Evolutionary conservation across 225 moss, liverwort and hornwort species (phyloP), one percentile per base, ranked within the genome.

Genomic region (Pseudisothecium myosuroides): DNA sequence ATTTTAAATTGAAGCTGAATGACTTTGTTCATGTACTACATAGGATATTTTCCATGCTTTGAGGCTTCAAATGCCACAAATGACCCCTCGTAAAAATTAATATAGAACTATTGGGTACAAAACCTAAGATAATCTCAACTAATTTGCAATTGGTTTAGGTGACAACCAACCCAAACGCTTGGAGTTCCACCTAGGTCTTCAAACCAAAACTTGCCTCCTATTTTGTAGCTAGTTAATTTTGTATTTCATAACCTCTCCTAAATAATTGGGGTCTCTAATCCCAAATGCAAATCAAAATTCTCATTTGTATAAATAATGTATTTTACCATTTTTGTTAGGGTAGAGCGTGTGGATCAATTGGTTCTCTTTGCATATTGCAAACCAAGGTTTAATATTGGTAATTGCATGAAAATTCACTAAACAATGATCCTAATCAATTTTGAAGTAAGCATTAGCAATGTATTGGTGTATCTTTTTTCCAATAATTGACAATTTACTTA

Each of bases 381-480:
- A 6, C 7, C 0, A 28, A 1, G 12, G 0, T 4, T 13, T 1
- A 23, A 23, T 39, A 13, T n/a, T 23, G 4, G 4, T n/a, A 18
- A 19, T 18, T 29, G 7, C 47, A 7, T 18, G 4, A 74, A 31
- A 47, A 6, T 47, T 74, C 31, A 28, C 17, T 17, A 17, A 7
- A 45, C 12, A 18, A 74, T 0, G 0, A 47, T 47, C 6, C 1
- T 31, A 49, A 31, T 74, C 11, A 47, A 47, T 6, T 73, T 74
- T 31, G 31, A 49, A 1, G 29, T 1, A 6, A 47, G 12, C 22
- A 41, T 68, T 68, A 4, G 11, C 0, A 0, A 23, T 12, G 22
- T 47, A 11, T 2, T 75, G 2, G 12, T 32, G 7, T 69, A 43
- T 2, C 2, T 0, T 73, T 22, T 52, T 50, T 22, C 4, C 2